Conservation (phyloP, 2,329 filamentous ascomycete genomes). For the Uncinocarpus reesii region DNA sequence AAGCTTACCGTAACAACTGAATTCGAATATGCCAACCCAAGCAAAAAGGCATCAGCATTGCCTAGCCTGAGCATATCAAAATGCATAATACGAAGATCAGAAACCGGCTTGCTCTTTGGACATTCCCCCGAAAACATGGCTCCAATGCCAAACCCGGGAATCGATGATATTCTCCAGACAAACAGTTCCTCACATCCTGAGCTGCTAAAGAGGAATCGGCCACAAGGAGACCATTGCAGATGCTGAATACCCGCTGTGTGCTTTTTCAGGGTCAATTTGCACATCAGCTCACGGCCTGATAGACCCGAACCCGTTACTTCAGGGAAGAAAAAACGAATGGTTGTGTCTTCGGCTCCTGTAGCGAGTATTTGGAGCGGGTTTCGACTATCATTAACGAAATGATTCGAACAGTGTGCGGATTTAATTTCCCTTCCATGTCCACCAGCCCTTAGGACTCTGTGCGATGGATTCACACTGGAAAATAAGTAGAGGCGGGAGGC, state of each 20-base stretch:
- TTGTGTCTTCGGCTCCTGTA: slow-evolving; percentile 61
- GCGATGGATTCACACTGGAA: slow-evolving; percentile 34
- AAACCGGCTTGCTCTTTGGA: slow-evolving; percentile 39
- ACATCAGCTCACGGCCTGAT: slow-evolving; percentile 33
- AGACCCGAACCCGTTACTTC: slow-evolving; percentile 13
- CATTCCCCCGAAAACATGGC: slow-evolving; percentile 44
- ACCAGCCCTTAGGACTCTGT: slow-evolving; percentile 51
- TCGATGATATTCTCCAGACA: slow-evolving; percentile 58
- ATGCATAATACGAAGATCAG: slow-evolving; percentile 69
- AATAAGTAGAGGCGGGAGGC: slow-evolving; percentile 46
- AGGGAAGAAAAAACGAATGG: slow-evolving; percentile 57
- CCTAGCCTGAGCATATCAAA: slow-evolving; percentile 51
- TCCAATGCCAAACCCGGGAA: slow-evolving; percentile 46
- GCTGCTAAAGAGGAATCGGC: slow-evolving; percentile 68
- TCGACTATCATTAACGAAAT: slow-evolving; percentile 8
- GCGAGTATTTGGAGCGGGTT: slow-evolving; percentile 41
- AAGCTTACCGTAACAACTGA: slow-evolving; percentile 55
- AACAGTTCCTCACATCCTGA: slow-evolving; percentile 83
- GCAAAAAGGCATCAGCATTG: slow-evolving; percentile 37
- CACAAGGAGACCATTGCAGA: slow-evolving; percentile 59
- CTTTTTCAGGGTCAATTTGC: slow-evolving; percentile 57
- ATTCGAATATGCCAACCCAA: slow-evolving; percentile 73
- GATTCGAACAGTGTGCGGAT: slow-evolving; percentile 41
- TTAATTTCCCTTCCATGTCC: slow-evolving; percentile 84
- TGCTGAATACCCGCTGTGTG: slow-evolving; percentile 79